Conservation (phyloP, 768 basidiomycete genomes). For the Dioszegia hungarica region DNA sequence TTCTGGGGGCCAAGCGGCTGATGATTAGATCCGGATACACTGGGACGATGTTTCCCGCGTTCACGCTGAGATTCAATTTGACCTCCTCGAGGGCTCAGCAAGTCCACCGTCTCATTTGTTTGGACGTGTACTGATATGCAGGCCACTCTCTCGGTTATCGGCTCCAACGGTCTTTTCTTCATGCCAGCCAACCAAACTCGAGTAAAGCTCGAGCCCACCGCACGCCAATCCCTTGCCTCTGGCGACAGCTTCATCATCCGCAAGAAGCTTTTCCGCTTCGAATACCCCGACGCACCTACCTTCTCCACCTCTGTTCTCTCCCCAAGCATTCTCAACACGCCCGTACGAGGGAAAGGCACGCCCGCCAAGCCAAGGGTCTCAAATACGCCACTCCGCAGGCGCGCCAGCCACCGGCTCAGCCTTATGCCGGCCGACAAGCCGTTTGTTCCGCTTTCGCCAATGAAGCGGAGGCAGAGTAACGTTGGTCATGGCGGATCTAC, state of each 20-base stretch:
- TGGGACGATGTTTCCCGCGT: slow-evolving; percentile 43
- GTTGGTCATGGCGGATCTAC: slow-evolving; percentile 14
- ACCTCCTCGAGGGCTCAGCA: slow-evolving; percentile 21
- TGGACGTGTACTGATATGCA: slow-evolving; percentile 1
- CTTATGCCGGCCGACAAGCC: slow-evolving; percentile 33
- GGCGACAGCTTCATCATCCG: slow-evolving; percentile 41
- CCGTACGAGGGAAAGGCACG: not conserved
- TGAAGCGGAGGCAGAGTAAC: slow-evolving; percentile 27
- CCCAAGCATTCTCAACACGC: slow-evolving; percentile 7
- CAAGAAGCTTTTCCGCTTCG: slow-evolving; percentile 45
- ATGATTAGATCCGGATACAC: slow-evolving; percentile 38
- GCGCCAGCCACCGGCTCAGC: slow-evolving; percentile 33
- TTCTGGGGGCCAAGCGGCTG: not conserved
- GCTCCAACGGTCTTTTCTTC: slow-evolving; percentile 32
- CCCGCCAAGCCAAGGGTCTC: slow-evolving; percentile 2
- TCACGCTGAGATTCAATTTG: slow-evolving; percentile 43
- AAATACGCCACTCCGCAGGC: slow-evolving; percentile 4
- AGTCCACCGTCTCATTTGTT: too few species aligned
- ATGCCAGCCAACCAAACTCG: slow-evolving; percentile 13
- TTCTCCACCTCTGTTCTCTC: not conserved
- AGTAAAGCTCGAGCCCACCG: slow-evolving; percentile 18
- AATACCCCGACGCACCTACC: slow-evolving; percentile 21
- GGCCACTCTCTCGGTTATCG: slow-evolving; percentile 37
- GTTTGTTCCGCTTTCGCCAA: slow-evolving; percentile 37
- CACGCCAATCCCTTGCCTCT: slow-evolving; percentile 17